Conservation (phyloP, 2,329 filamentous ascomycete genomes). For the Aspergillus persii region DNA sequence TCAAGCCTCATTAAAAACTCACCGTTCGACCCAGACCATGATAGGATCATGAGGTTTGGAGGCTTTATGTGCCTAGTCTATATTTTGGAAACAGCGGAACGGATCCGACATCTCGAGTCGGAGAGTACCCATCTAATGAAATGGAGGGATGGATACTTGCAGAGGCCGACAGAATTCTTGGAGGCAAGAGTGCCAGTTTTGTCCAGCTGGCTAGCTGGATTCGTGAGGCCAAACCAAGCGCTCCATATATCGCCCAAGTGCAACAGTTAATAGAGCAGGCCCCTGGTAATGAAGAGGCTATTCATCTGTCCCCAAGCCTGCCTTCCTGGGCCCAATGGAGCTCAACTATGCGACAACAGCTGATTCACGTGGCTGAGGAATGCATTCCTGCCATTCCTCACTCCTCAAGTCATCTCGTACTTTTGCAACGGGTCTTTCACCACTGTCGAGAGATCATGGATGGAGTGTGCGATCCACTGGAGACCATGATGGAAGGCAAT, state of each 20-base stretch:
- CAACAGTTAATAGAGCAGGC: background rate
- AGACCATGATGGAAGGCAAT: no score
- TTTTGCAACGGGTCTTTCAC: no score
- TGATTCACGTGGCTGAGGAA: background rate
- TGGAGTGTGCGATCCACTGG: no score
- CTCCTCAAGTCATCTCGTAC: no score
- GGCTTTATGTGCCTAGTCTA: background rate
- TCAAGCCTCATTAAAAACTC: background rate
- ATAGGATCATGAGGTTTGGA: background rate
- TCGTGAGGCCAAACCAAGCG: background rate
- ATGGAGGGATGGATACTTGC: background rate
- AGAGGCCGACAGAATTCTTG: background rate
- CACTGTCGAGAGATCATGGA: no score
- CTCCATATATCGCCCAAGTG: background rate
- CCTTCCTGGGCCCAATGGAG: background rate
- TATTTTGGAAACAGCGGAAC: background rate
- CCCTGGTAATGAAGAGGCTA: conserved; percentile 10
- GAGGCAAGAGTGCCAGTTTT: background rate
- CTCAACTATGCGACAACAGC: background rate
- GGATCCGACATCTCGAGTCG: background rate
- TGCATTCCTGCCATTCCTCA: no score
- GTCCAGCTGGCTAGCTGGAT: background rate
- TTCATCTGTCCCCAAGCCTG: background rate
- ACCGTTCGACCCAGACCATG: background rate
- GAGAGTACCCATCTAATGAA: background rate